Evolutionary conservation across 129 eudicot species (phyloP).

Genomic region (Lonicera japonica): DNA sequence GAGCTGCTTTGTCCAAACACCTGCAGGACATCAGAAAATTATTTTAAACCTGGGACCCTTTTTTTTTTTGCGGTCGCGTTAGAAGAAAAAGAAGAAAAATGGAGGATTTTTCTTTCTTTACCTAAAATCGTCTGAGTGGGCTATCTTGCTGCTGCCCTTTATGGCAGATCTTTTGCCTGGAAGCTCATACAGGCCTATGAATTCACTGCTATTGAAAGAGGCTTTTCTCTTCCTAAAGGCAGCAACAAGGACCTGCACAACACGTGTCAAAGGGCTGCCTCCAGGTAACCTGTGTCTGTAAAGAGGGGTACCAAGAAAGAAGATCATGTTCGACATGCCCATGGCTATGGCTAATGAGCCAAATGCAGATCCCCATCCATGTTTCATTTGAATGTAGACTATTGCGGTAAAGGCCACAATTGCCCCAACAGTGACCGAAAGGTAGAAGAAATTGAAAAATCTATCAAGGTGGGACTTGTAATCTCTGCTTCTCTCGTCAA

Average conservation of each 20-base stretch:
- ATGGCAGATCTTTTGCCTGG: conserved; percentile 79
- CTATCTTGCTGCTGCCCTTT: conserved; percentile 70
- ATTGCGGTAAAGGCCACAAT: conserved; percentile 78
- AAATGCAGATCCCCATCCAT: conserved; percentile 89
- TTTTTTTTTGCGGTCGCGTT: too few species aligned
- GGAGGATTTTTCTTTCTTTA: conserved; percentile 16
- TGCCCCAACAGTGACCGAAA: conserved; percentile 85
- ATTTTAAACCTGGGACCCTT: too few species aligned
- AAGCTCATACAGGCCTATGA: conserved; percentile 74
- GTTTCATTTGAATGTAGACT: conserved; percentile 72
- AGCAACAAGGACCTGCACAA: conserved; percentile 84
- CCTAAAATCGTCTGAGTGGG: conserved; percentile 84
- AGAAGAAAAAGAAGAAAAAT: background rate
- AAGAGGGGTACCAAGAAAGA: conserved; percentile 76
- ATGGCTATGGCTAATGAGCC: conserved; percentile 78
- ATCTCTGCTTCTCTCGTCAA: conserved; percentile 65
- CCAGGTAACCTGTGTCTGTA: conserved; percentile 84
- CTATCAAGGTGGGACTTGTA: conserved; percentile 68
- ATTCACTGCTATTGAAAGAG: conserved; percentile 58
- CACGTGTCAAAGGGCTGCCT: conserved; percentile 94
- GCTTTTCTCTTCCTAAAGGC: conserved; percentile 75
- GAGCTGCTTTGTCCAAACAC: conserved; percentile 92
- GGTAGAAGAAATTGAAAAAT: conserved; percentile 82
- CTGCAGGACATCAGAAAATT: conserved; percentile 13
- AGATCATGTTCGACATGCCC: conserved; percentile 72